Percentiles rank a stretch among this genome's conserved stretches.
Conservation (phyloP, 352 stramenopile genomes). For the Pythium biforme region DNA sequence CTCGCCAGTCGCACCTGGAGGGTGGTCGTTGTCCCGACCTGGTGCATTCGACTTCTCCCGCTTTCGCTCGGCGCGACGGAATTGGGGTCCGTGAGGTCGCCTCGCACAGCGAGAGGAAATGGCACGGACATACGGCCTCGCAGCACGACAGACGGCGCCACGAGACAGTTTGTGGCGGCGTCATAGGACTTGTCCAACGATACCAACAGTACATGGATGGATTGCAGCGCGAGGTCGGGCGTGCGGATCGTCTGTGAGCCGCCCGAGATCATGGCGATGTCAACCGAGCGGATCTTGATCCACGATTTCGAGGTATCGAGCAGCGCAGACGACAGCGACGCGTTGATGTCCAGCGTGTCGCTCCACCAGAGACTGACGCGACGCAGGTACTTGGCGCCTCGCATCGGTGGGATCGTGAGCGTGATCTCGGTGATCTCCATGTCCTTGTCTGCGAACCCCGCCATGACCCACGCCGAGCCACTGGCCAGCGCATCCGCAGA, state of each 20-base stretch:
- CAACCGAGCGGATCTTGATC: slow-evolving; percentile 33
- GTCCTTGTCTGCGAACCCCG: slow-evolving; percentile 32
- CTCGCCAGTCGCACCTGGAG: slow-evolving; percentile 50
- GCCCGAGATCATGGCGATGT: slow-evolving; percentile 50
- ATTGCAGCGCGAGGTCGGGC: slow-evolving; percentile 27
- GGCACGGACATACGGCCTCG: slow-evolving; percentile 36
- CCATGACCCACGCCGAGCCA: slow-evolving; percentile 61
- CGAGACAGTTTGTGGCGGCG: slow-evolving; percentile 35
- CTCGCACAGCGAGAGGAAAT: slow-evolving; percentile 49
- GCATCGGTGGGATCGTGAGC: slow-evolving; percentile 43
- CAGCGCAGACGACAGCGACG: background rate
- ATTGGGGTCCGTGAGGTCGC: slow-evolving; percentile 36
- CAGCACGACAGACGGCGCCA: slow-evolving; percentile 36
- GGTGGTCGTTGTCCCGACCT: slow-evolving; percentile 29
- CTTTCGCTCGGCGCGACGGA: slow-evolving; percentile 37
- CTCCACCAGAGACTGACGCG: slow-evolving; percentile 52
- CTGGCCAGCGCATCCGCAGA: slow-evolving; percentile 28
- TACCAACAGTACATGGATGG: slow-evolving; percentile 34
- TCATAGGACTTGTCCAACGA: slow-evolving; percentile 64
- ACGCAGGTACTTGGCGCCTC: slow-evolving; percentile 43
- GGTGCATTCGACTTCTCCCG: slow-evolving; percentile 58
- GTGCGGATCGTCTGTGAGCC: slow-evolving; percentile 36
- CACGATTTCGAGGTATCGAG: slow-evolving; percentile 39
- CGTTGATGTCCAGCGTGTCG: slow-evolving; percentile 21
- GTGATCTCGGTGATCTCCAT: slow-evolving; percentile 42